Evolutionary conservation across 2,329 filamentous ascomycete species (phyloP).

Genomic region (Pseudohalonectria lignicola): DNA sequence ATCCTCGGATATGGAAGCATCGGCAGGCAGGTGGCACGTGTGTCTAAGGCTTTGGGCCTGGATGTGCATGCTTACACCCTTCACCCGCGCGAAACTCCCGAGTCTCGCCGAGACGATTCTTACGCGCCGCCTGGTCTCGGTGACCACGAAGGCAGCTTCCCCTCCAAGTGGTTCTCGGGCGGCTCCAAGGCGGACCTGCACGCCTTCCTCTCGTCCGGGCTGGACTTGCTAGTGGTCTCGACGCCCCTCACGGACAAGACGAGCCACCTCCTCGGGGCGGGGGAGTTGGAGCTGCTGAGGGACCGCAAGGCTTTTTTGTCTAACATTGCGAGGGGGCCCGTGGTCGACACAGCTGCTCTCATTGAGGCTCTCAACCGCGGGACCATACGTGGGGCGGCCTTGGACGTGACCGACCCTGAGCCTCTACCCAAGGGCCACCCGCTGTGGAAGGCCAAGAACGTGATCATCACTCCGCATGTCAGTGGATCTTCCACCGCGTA

Average conservation of each 20-base stretch:
- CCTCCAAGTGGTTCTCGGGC: conserved; percentile 29
- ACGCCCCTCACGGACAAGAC: conserved; percentile 28
- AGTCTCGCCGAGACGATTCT: conserved; percentile 39
- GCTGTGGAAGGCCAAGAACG: conserved; percentile 50
- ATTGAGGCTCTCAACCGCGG: conserved; percentile 33
- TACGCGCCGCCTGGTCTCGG: conserved; percentile 55
- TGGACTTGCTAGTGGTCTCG: conserved; percentile 29
- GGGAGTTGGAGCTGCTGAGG: conserved; percentile 16
- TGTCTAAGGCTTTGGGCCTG: conserved; percentile 51
- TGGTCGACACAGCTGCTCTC: conserved; percentile 27
- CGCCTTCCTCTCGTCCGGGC: conserved; percentile 27
- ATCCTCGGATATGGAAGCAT: conserved; percentile 34
- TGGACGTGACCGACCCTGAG: conserved; percentile 59
- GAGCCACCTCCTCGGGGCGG: conserved; percentile 26
- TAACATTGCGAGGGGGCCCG: conserved; percentile 45
- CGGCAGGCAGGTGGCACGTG: conserved; percentile 29
- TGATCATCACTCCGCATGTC: conserved; percentile 31
- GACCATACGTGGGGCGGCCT: conserved; percentile 38
- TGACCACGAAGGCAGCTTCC: conserved; percentile 27
- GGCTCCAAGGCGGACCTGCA: conserved; percentile 18
- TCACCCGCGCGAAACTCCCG: conserved; percentile 34
- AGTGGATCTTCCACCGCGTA: conserved; percentile 7
- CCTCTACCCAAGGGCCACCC: conserved; percentile 48
- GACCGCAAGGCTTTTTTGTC: conserved; percentile 37
- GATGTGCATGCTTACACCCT: conserved; percentile 59